Evolutionary conservation across 108 stramenopile species (phyloP).

Genomic region (Nitzschia sp.): DNA sequence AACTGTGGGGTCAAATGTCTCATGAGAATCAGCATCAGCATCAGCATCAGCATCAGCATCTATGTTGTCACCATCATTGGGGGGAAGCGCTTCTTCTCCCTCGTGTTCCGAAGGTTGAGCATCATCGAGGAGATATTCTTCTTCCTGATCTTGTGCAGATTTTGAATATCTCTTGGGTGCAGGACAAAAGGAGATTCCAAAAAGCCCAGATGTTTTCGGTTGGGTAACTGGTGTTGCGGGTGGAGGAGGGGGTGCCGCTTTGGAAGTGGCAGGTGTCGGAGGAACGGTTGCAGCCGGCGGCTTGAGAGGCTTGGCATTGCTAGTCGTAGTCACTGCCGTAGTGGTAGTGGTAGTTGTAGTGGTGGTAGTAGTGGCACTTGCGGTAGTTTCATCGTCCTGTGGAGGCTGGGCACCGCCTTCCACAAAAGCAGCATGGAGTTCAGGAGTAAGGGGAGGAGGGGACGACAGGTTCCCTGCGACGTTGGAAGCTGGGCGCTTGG

Average conservation of each 20-base stretch:
- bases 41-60: constrained; percentile 1
- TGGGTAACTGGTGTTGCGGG: background rate
- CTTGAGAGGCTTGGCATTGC: background rate
- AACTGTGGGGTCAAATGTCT: background rate
- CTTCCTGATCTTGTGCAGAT: constrained; percentile 33
- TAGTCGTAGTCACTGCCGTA: constrained; percentile 3
- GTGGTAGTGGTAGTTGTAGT: background rate
- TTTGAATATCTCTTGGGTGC: constrained; percentile 46
- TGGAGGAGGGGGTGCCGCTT: background rate
- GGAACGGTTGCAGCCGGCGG: background rate
- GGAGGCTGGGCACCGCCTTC: constrained; percentile 22
- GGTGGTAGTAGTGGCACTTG: background rate
- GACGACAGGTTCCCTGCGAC: background rate
- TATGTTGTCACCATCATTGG: background rate
- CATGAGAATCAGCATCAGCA: background rate
- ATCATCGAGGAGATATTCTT: constrained; percentile 20
- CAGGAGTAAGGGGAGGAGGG: background rate
- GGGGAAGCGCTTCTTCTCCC: background rate
- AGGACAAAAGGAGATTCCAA: constrained; percentile 39
- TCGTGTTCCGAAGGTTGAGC: background rate
- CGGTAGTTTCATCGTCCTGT: background rate
- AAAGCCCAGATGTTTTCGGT: constrained; percentile 7
- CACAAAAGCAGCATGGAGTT: constrained; percentile 24
- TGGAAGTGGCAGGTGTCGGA: background rate
- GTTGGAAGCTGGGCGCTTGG: constrained; percentile 24